A percentile compares a stretch with the other conserved stretches of the same genome.
Evolutionary conservation across 495 filamentous ascomycete genomes (phyloP).

Genomic region (Daldinia childiae): DNA sequence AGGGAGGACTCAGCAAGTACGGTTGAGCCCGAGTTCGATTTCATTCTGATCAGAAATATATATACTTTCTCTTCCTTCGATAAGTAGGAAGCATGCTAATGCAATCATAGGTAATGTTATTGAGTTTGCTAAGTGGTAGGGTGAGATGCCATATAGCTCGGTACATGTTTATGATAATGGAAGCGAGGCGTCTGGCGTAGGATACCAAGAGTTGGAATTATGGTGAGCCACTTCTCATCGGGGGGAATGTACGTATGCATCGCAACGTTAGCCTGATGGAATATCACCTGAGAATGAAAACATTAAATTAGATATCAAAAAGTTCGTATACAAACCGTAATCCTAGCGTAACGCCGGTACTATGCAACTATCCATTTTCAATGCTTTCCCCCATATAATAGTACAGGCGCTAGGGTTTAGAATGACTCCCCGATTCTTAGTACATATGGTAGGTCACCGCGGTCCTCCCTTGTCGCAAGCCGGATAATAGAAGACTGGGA

Average conservation of each 20-base stretch:
- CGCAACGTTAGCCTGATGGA: not conserved
- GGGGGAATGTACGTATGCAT: not conserved
- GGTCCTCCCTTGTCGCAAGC: slow-evolving; percentile 50
- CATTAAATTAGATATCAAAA: slow-evolving; percentile 6
- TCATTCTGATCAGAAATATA: not conserved
- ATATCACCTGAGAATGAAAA: slow-evolving; percentile 29
- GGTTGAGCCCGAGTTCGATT: not conserved
- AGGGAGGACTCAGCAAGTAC: not conserved
- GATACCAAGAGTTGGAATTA: slow-evolving; percentile 3
- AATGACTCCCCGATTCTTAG: slow-evolving; percentile 42
- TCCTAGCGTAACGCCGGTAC: slow-evolving; percentile 19
- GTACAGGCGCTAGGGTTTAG: slow-evolving; percentile 3
- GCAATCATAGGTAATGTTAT: slow-evolving; percentile 4
- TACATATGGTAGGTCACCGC: slow-evolving; percentile 55
- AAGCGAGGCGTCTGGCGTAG: slow-evolving; percentile 2
- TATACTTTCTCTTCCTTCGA: not conserved
- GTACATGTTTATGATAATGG: not conserved
- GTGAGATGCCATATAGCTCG: not conserved
- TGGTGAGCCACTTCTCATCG: not conserved
- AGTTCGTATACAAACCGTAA: not conserved
- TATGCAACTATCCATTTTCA: slow-evolving; percentile 18
- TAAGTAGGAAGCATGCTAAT: slow-evolving; percentile 4
- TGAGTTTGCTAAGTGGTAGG: not conserved
- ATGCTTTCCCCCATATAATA: not conserved
- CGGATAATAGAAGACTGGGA: slow-evolving; percentile 53